Percentiles rank a stretch among this genome's conserved stretches.
Evolutionary conservation across 2,329 filamentous ascomycete species (phyloP).

Genomic region (Exophiala phaeomuriformis): DNA sequence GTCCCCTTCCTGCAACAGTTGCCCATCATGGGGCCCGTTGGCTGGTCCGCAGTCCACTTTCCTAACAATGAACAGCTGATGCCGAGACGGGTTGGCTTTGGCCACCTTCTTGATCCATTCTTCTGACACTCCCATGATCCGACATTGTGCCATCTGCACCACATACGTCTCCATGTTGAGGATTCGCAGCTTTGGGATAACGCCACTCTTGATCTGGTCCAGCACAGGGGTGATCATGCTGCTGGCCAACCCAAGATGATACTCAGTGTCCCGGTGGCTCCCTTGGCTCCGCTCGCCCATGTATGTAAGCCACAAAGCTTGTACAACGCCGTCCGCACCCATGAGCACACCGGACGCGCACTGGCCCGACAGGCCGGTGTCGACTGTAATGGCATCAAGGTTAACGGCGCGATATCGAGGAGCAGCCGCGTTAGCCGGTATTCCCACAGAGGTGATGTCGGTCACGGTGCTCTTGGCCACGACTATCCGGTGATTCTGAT

Average conservation of each 20-base stretch:
- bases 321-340: slow-evolving; percentile 80
- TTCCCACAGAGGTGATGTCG: slow-evolving; percentile 93
- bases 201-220: slow-evolving; percentile 71
- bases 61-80: slow-evolving; percentile 97
- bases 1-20: slow-evolving; percentile 79
- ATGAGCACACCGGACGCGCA: slow-evolving; percentile 92
- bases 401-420: slow-evolving; percentile 93
- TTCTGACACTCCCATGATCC: slow-evolving; percentile 93
- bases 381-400: slow-evolving; percentile 92
- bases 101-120: slow-evolving; percentile 92
- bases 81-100: slow-evolving; percentile 77
- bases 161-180: slow-evolving; percentile 90
- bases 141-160: slow-evolving; percentile 92
- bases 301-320: slow-evolving; percentile 94
- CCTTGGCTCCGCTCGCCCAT: slow-evolving; percentile 77
- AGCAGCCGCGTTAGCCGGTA: slow-evolving; percentile 85
- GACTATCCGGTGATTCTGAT: slow-evolving; percentile 87
- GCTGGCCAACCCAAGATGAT: slow-evolving; percentile 85
- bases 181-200: slow-evolving; percentile 75
- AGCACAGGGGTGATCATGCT: slow-evolving; percentile 85
- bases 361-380: slow-evolving; percentile 82
- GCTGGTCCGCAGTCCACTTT: slow-evolving; percentile 65
- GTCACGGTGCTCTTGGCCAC: slow-evolving; percentile 92
- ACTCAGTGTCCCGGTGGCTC: slow-evolving; percentile 84
- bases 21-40: slow-evolving; percentile 31